Conservation (phyloP, 208 protist genomes). For the Leishmania turanica region DNA sequence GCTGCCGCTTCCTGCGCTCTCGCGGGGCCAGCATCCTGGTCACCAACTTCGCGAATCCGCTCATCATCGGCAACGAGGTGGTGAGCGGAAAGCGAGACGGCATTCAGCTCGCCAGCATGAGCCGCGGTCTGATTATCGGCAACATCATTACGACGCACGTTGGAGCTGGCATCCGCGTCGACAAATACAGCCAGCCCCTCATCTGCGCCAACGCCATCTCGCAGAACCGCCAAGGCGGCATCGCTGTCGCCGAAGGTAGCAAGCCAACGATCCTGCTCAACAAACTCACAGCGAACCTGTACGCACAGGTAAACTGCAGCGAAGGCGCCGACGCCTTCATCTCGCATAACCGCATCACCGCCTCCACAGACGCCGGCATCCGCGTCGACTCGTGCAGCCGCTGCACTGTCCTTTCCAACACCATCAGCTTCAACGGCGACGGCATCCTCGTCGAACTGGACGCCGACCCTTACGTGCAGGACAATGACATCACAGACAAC, state of each 20-base stretch:
- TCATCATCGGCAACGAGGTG: conserved; percentile 89
- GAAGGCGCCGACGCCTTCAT: conserved; percentile 62
- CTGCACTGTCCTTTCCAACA: conserved; percentile 61
- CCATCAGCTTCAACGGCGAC: conserved; percentile 52
- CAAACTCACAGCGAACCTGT: conserved; percentile 51
- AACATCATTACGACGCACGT: conserved; percentile 73
- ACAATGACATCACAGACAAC: conserved; percentile 60
- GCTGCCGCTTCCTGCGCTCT: conserved; percentile 75
- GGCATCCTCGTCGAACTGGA: conserved; percentile 82
- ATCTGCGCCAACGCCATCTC: conserved; percentile 71
- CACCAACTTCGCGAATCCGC: conserved; percentile 77
- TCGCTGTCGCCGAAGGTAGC: conserved; percentile 42
- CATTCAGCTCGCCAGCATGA: conserved; percentile 54
- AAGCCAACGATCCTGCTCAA: conserved; percentile 68
- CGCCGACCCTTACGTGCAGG: conserved; percentile 71
- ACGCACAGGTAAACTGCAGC: conserved; percentile 52
- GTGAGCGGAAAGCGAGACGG: conserved; percentile 50
- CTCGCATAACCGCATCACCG: conserved; percentile 57
- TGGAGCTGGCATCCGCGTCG: conserved; percentile 50
- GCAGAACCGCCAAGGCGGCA: conserved; percentile 51
- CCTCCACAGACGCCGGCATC: conserved; percentile 47
- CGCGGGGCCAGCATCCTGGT: conserved; percentile 65
- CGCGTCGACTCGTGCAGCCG: conserved; percentile 61
- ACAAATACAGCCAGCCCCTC: conserved; percentile 50
- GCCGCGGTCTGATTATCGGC: conserved; percentile 71